phyloP scores from a whole-genome alignment of 1,139 yeast species.

The Wickerhamiella infanticola region DNA sequence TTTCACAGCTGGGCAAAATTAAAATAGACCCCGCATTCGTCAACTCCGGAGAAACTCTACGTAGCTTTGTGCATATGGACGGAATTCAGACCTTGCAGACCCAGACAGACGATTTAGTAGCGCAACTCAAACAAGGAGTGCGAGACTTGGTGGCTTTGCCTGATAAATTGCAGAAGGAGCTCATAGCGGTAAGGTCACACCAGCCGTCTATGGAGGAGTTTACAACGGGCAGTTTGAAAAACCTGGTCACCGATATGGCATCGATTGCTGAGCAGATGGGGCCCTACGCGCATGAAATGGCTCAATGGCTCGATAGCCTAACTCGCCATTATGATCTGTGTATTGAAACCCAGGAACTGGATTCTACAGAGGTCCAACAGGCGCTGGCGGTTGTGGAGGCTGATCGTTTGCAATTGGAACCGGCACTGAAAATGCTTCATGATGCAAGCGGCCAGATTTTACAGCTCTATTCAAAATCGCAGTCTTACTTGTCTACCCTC shows the following conservation, averaged over 20 bases:
- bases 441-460: slow-evolving; percentile 3
- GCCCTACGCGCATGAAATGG: slow-evolving; percentile 51
- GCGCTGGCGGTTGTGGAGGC: slow-evolving; percentile 22
- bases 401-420: slow-evolving; percentile 28
- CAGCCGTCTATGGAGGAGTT: slow-evolving; percentile 10
- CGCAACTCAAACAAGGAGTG: slow-evolving; percentile 22
- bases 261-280: slow-evolving; percentile 18
- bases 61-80: slow-evolving; percentile 9
- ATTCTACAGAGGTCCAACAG: slow-evolving; percentile 18
- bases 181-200: slow-evolving; percentile 13
- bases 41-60: slow-evolving; percentile 5
- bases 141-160: slow-evolving; percentile 20
- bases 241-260: slow-evolving; percentile 8
- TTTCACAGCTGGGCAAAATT: slow-evolving; percentile 6
- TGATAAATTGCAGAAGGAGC: slow-evolving; percentile 17
- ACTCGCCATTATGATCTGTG: slow-evolving; percentile 80
- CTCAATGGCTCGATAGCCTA: slow-evolving; percentile 49
- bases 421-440: slow-evolving; percentile 16
- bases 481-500: neutral
- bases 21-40: slow-evolving; percentile 9
- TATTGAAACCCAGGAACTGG: slow-evolving; percentile 21
- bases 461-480: neutral
- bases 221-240: neutral
- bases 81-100: slow-evolving; percentile 13
- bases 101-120: slow-evolving; percentile 18